Evolutionary conservation across 352 stramenopile genomes (phyloP), one percentile per base, ranked within the genome.

Genomic region (Phytopythium sindhum): DNA sequence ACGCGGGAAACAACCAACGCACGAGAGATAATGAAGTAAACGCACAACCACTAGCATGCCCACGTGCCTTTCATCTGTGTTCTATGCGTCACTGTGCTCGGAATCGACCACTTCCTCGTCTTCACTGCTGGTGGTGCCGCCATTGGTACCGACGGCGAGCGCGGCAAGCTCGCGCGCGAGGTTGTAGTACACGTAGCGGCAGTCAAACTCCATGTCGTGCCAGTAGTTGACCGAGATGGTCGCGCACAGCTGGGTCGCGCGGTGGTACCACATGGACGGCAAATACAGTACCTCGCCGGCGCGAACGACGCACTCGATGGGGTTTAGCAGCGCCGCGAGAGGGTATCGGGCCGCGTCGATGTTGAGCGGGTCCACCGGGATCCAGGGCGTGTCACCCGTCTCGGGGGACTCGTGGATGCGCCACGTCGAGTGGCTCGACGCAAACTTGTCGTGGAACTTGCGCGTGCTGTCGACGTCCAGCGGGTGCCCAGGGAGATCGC

Each of bases 141-240:
- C 33, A 11, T 14, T 39, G 33, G 33, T 47, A 58, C 19, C 39
- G 24, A 24, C 41, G 23, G 35, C 55, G 10, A 61, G 28, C 12
- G 66, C 65, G 0, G 75, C 77, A 21, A 95, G 57, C 28, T 79
- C 73, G 35, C 90, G 81, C 26, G 88, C 81, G 60, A 92, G 90
- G 61, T 89, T 95, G 68, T 88, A 95, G 73, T 95, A 95, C 19
- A 92, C 83, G 63, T 91, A 95, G 44, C 81, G 83, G 67, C 79
- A 91, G 68, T 95, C 84, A 45, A 95, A 95, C 52, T 91, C 77
- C 86, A 95, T 95, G 70, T 95, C 86, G 56, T 95, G 86, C 86
- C 86, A 95, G 69, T 95, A 95, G 58, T 95, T 95, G n/a, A 95
- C 83, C 47, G 86, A 88, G 24, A 95, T 88, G 9, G 86, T 95